Percentiles rank a stretch among this genome's conserved stretches.
Evolutionary conservation across 441 rosid species (phyloP).

Genomic region (Mallotus japonicus): DNA sequence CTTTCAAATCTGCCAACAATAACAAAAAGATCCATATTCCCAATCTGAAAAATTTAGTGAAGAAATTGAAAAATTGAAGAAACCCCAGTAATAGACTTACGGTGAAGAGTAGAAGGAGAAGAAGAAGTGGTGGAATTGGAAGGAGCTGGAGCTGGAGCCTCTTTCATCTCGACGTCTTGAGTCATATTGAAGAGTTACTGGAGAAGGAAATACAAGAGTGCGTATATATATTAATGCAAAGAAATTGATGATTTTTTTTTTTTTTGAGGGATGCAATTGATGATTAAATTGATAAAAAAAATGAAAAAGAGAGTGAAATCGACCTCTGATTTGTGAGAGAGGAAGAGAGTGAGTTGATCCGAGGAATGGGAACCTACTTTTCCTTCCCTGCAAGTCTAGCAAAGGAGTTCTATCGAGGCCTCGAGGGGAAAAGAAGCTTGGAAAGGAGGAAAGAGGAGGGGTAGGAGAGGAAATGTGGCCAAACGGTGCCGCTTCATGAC

Average conservation of each 20-base stretch:
- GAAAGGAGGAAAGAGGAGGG: too few species aligned
- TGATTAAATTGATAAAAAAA: neutral
- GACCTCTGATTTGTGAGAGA: neutral
- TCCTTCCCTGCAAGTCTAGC: slow-evolving; percentile 21
- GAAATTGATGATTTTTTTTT: too few species aligned
- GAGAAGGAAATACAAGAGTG: neutral
- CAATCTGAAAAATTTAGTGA: slow-evolving; percentile 1
- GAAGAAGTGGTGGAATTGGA: slow-evolving; percentile 36
- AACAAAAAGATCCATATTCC: neutral
- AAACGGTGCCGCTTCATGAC: neutral
- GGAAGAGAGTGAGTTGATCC: neutral
- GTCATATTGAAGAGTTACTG: slow-evolving; percentile 28
- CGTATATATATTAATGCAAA: too few species aligned
- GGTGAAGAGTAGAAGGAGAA: slow-evolving; percentile 46
- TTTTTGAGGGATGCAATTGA: too few species aligned
- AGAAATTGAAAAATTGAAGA: neutral
- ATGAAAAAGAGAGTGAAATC: neutral
- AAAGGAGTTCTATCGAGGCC: neutral
- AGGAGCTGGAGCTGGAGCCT: slow-evolving; percentile 36
- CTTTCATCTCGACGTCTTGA: slow-evolving; percentile 63
- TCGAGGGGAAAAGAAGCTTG: neutral
- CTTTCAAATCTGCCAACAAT: slow-evolving; percentile 59
- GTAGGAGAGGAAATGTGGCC: neutral
- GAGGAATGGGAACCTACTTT: slow-evolving; percentile 13
- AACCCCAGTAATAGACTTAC: slow-evolving; percentile 21